Percentiles rank a stretch among this genome's conserved stretches.
Conservation (phyloP, 768 basidiomycete species). For the Rhizopogon rudus region DNA sequence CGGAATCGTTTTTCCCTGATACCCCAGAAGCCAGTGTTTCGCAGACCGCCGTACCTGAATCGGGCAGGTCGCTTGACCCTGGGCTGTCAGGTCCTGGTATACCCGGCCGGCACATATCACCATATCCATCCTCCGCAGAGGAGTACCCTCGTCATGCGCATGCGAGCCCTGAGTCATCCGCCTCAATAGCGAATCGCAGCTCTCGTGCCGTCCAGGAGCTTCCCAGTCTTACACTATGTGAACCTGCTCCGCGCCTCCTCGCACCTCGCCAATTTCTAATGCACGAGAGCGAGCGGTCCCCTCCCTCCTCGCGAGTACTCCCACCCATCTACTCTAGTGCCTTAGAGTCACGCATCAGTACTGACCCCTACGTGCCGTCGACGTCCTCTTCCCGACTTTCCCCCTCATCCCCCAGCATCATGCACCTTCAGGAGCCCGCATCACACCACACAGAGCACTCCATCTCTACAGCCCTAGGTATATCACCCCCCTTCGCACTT, state of each 20-base stretch:
- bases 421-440: conserved; percentile 16
- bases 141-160: conserved; percentile 9
- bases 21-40: conserved; percentile 10
- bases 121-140: conserved; percentile 14
- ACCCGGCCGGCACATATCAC: conserved; percentile 31
- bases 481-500: conserved; percentile 58
- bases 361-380: conserved; percentile 16
- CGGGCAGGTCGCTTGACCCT: conserved; percentile 27
- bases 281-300: conserved; percentile 13
- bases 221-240: conserved; percentile 10
- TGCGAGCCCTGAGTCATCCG: conserved; percentile 7
- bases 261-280: conserved; percentile 9
- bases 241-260: conserved; percentile 6
- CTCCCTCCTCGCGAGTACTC: conserved; percentile 22
- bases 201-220: conserved; percentile 6
- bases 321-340: conserved; percentile 20
- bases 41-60: conserved; percentile 5
- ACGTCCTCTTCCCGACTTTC: conserved; percentile 30
- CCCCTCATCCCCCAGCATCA: conserved; percentile 9
- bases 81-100: conserved; percentile 53
- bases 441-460: conserved; percentile 12
- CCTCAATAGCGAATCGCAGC: neutral
- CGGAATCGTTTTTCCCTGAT: conserved; percentile 4
- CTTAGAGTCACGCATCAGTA: conserved; percentile 11
- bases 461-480: conserved; percentile 9